Percentiles rank a stretch among this genome's conserved stretches.
Evolutionary conservation across 192 early-diverging fungal genomes (phyloP).

Genomic region (Phycomyces nitens): DNA sequence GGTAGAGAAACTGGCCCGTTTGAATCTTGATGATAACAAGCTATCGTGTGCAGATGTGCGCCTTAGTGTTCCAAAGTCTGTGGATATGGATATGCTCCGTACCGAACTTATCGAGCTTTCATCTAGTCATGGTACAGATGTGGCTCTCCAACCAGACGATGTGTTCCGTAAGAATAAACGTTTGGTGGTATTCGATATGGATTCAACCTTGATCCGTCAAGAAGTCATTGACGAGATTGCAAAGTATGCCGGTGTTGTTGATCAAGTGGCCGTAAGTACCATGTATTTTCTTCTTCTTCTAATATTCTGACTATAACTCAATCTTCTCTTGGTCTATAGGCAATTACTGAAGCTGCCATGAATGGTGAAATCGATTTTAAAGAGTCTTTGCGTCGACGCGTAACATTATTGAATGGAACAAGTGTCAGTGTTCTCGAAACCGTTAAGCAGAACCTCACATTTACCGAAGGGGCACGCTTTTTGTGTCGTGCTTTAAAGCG

Average conservation of each 20-base stretch:
- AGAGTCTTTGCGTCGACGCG: conserved; percentile 85
- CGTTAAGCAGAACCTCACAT: conserved; percentile 72
- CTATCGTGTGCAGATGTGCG: conserved; percentile 79
- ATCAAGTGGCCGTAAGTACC: conserved; percentile 76
- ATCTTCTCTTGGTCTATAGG: conserved; percentile 37
- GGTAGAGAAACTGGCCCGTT: conserved; percentile 83
- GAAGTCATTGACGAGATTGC: conserved; percentile 99
- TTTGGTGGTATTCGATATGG: conserved; percentile 99
- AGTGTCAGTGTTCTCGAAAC: conserved; percentile 75
- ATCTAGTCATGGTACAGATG: conserved; percentile 67
- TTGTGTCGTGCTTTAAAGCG: conserved; percentile 86
- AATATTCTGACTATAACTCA: not conserved
- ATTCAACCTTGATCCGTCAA: conserved; percentile 96
- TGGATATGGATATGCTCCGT: conserved; percentile 67
- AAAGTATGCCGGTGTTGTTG: conserved; percentile 83
- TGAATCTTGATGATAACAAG: conserved; percentile 58
- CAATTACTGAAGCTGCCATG: conserved; percentile 95
- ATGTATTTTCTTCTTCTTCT: conserved; percentile 2
- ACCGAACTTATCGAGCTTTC: conserved; percentile 71
- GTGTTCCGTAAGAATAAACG: conserved; percentile 88
- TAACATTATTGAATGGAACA: conserved; percentile 83
- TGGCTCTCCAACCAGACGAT: conserved; percentile 84
- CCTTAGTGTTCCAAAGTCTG: conserved; percentile 69
- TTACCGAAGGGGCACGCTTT: conserved; percentile 89
- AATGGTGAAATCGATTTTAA: conserved; percentile 98